A percentile compares a stretch with the other conserved stretches of the same genome.
Conservation (phyloP, 352 stramenopile species). For the Phytophthora macrochlamydospora region DNA sequence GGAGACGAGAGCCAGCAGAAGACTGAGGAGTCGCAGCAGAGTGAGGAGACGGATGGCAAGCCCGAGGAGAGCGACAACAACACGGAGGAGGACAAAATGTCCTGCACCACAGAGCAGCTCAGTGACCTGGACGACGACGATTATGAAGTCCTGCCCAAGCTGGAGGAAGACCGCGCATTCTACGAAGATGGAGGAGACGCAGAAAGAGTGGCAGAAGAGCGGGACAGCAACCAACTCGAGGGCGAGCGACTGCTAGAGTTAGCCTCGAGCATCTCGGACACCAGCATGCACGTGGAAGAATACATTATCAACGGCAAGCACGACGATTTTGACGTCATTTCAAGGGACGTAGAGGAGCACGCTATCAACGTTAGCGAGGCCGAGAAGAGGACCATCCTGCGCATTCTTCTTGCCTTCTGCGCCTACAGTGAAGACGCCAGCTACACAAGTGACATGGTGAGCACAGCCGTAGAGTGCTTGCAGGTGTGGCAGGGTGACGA, state of each 20-base stretch:
- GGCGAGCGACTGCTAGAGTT: conserved; percentile 30
- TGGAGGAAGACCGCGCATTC: conserved; percentile 36
- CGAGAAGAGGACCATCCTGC: conserved; percentile 51
- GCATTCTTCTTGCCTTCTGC: conserved; percentile 72
- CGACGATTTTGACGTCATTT: conserved; percentile 55
- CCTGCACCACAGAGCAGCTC: conserved; percentile 36
- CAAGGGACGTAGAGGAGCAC: conserved; percentile 47
- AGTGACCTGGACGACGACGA: conserved; percentile 49
- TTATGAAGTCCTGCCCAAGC: conserved; percentile 39
- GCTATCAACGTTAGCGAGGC: conserved; percentile 38
- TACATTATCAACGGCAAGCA: conserved; percentile 61
- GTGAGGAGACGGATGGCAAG: neutral
- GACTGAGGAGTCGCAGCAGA: neutral
- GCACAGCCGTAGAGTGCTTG: conserved; percentile 64
- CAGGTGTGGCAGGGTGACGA: conserved; percentile 72
- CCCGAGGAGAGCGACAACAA: conserved; percentile 17
- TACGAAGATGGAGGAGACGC: conserved; percentile 9
- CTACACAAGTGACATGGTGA: conserved; percentile 70
- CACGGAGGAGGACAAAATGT: conserved; percentile 27
- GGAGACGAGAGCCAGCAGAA: conserved; percentile 1
- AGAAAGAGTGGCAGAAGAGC: conserved; percentile 6
- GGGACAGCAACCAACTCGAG: conserved; percentile 28
- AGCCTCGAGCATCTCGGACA: conserved; percentile 39
- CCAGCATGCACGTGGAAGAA: conserved; percentile 55
- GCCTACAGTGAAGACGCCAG: conserved; percentile 77